phyloP scores from a whole-genome alignment of 225 moss, liverwort and hornwort species.

The Lunularia cruciata region DNA sequence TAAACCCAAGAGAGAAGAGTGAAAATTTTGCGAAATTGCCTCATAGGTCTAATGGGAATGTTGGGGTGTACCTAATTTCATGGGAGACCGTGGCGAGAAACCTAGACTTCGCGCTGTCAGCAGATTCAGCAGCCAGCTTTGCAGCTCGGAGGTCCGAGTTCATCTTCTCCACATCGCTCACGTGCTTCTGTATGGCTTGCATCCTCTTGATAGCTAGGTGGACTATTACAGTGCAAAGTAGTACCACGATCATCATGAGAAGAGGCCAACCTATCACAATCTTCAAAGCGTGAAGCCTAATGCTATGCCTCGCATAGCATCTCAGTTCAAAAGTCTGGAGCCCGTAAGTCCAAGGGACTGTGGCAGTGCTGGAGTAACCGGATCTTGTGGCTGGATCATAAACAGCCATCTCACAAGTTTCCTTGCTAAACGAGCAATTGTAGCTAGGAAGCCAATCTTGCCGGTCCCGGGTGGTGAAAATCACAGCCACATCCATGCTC shows the following conservation, averaged over 20 bases:
- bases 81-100: constrained; percentile 91
- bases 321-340: constrained; percentile 61
- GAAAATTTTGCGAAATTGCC: no score
- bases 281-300: constrained; percentile 45
- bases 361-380: constrained; percentile 17
- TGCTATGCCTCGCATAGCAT: constrained; percentile 52
- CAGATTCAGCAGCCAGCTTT: constrained; percentile 80
- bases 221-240: constrained; percentile 63
- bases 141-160: constrained; percentile 71
- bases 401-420: constrained; percentile 37
- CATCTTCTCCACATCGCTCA: constrained; percentile 69
- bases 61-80: constrained; percentile 57
- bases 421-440: constrained; percentile 45
- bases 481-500: constrained; percentile 59
- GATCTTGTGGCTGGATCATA: constrained; percentile 49
- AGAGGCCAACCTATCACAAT: constrained; percentile 69
- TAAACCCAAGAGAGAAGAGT: no score
- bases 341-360: constrained; percentile 56
- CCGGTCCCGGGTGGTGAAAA: constrained; percentile 41
- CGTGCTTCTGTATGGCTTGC: constrained; percentile 62
- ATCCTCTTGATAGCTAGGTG: constrained; percentile 64
- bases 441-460: constrained; percentile 35
- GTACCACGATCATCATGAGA: constrained; percentile 69
- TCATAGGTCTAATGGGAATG: no score
- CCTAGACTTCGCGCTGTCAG: constrained; percentile 79